These are phyloP conservation scores for Hawksworthiomyces lignivorus DNA, from an alignment of 2,329 filamentous ascomycete genomes.

Conservation along the genomic window DNA sequence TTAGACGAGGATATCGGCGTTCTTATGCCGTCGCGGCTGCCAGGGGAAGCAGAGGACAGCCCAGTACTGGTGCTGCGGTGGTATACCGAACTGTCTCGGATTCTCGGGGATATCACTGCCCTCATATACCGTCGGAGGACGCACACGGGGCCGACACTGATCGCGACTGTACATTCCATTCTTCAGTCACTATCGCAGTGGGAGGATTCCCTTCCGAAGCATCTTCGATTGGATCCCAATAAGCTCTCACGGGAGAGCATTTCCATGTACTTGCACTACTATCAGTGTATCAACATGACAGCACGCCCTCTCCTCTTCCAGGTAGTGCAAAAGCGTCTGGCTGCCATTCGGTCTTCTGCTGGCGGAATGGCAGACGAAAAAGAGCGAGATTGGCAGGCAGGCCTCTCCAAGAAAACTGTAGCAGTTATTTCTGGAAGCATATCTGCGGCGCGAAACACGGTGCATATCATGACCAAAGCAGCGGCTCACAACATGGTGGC, in stretches of 20 bases:
- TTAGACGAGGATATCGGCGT: slow-evolving; percentile 47
- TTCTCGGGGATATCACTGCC: slow-evolving; percentile 38
- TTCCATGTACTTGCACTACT: slow-evolving; percentile 46
- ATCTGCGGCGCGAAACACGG: slow-evolving; percentile 39
- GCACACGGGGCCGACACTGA: slow-evolving; percentile 28
- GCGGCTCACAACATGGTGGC: slow-evolving; percentile 42
- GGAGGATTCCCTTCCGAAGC: slow-evolving; percentile 39
- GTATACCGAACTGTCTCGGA: slow-evolving; percentile 45
- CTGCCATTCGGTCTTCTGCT: slow-evolving; percentile 22
- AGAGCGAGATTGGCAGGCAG: slow-evolving; percentile 36
- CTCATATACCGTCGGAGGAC: slow-evolving; percentile 40
- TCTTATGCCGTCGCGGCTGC: slow-evolving; percentile 25
- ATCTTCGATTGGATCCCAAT: slow-evolving; percentile 41
- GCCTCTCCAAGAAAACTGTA: slow-evolving; percentile 39
- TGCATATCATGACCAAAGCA: slow-evolving; percentile 40
- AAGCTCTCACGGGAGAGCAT: slow-evolving; percentile 23
- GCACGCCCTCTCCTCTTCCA: slow-evolving; percentile 45
- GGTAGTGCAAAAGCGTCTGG: slow-evolving; percentile 41
- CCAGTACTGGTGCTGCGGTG: slow-evolving; percentile 40
- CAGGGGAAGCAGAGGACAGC: slow-evolving; percentile 33
- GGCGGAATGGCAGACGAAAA: slow-evolving; percentile 14
- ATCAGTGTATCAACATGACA: slow-evolving; percentile 52
- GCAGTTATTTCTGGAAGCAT: slow-evolving; percentile 46
- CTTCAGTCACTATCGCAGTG: slow-evolving; percentile 40
- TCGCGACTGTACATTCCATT: slow-evolving; percentile 43